Evolutionary conservation across 768 basidiomycete species (phyloP), one percentile per base, ranked within the genome.

Genomic region (Agaricus sinodeliciosus): DNA sequence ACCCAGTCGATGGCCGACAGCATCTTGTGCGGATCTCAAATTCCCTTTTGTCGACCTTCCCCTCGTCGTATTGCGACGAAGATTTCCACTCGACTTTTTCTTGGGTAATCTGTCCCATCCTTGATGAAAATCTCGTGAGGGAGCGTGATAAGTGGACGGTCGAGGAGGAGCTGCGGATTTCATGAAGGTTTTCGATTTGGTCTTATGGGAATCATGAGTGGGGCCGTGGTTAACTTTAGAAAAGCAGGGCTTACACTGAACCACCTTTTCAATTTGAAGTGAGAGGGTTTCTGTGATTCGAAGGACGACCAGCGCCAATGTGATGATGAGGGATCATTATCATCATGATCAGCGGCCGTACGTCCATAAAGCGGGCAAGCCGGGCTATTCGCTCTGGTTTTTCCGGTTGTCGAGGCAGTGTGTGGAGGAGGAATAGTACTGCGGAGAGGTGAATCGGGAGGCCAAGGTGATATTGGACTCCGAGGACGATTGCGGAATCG

Each of bases 221-320:
- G 8, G 18, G 42, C 1, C 18, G 6, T 43, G 8, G 11, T 3
- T 4, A 8, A 3, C 7, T 31, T 31, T 7, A 2, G 31, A 11
- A 9, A 31, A 16, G 42, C 18, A 16, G 19, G n/a, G 1, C 19
- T 22, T 25, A 43, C 25, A 26, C 42, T 43, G n/a, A 48, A 48
- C 46, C 34, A 48, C 16, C 28, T 36, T 11, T 9, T 35, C 11
- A 48, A 28, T 48, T 22, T 22, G 2, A 22, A 3, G 22, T 22
- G 22, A 22, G 16, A n/a, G 8, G 34, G 35, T 35, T 36, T 36
- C n/a, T 18, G n/a, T 16, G 8, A 7, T 18, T n/a, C 18, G 31
- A 48, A 31, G 3, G 34, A 35, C n/a, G 46, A 48, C 46, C 46
- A 48, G 46, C 46, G 46, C 46, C 46, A 48, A 18, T 43, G n/a